Conservation (phyloP, 2,329 filamentous ascomycete species). For the Diplodia scrobiculata region DNA sequence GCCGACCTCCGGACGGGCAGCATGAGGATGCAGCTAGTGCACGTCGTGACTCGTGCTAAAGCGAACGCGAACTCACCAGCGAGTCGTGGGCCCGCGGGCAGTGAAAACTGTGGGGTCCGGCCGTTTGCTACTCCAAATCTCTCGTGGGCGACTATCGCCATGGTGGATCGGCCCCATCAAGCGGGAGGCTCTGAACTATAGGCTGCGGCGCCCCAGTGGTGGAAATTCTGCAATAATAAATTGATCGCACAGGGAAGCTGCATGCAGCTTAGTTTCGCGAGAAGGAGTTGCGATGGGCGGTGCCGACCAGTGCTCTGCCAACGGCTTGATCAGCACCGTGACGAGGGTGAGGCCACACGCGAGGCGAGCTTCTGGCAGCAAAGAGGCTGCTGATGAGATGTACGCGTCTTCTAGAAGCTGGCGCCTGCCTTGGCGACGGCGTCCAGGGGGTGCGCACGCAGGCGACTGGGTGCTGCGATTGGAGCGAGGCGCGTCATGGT, state of each 20-base stretch:
- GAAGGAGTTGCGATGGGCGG: conserved; percentile 3
- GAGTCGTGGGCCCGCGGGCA: conserved; percentile 19
- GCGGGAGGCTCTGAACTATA: conserved; percentile 8
- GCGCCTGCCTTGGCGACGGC: not conserved
- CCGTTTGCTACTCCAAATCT: conserved; percentile 14
- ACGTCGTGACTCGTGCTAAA: conserved; percentile 13
- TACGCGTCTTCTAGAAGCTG: conserved; percentile 16
- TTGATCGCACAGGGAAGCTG: not conserved
- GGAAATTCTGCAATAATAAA: conserved; percentile 22
- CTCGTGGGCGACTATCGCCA: conserved; percentile 15
- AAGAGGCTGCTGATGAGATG: not conserved
- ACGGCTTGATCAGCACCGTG: not conserved
- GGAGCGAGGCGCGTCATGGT: conserved; percentile 12
- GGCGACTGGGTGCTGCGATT: conserved; percentile 1
- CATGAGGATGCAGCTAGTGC: not conserved
- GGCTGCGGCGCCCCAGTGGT: conserved; percentile 9
- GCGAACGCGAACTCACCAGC: conserved; percentile 4
- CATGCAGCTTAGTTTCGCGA: conserved; percentile 19
- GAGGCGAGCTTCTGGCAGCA: not conserved
- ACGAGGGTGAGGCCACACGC: conserved; percentile 6
- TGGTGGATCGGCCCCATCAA: not conserved
- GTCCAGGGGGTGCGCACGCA: not conserved
- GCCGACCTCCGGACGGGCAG: not conserved
- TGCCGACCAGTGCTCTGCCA: not conserved
- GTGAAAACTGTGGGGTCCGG: conserved; percentile 8